A percentile compares a stretch with the other conserved stretches of the same genome.
Conservation (phyloP, 2,329 filamentous ascomycete species). For the Aspergillus jensenii region DNA sequence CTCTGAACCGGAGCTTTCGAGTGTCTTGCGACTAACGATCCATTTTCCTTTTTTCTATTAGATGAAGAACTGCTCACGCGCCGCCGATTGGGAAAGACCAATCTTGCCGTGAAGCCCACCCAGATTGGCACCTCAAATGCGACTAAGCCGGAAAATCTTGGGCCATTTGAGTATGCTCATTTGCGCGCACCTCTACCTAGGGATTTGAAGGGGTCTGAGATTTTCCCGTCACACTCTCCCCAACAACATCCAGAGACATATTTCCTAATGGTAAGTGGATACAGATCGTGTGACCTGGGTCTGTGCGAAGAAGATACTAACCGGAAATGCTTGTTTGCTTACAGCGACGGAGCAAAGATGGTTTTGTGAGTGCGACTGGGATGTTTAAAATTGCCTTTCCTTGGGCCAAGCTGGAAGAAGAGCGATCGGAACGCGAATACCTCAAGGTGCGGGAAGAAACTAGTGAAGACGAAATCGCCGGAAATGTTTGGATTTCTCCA, state of each 20-base stretch:
- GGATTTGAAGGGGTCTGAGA: constrained; percentile 81
- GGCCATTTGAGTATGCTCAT: constrained; percentile 93
- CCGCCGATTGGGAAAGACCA: constrained; percentile 88
- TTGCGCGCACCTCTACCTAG: constrained; percentile 89
- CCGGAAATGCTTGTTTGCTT: constrained; percentile 1
- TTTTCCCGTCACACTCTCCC: constrained; percentile 73
- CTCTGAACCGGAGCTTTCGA: background rate
- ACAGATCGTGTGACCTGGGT: background rate
- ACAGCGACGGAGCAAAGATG: constrained; percentile 64
- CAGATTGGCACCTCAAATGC: constrained; percentile 70
- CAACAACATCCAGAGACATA: constrained; percentile 76
- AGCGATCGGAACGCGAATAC: constrained; percentile 63
- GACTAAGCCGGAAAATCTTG: constrained; percentile 70
- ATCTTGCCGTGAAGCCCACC: constrained; percentile 78
- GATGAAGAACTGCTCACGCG: constrained; percentile 75
- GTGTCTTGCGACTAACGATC: constrained; percentile 17
- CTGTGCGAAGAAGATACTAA: background rate
- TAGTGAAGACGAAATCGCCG: constrained; percentile 87
- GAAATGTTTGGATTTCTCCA: constrained; percentile 94
- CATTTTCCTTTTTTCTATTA: constrained; percentile 33
- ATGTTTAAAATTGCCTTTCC: constrained; percentile 71
- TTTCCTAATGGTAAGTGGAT: constrained; percentile 75
- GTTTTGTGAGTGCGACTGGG: constrained; percentile 65
- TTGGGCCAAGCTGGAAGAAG: constrained; percentile 61
- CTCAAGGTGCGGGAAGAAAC: constrained; percentile 81